A percentile compares a stretch with the other conserved stretches of the same genome.
Conservation (phyloP, 768 basidiomycete genomes). For the Trametes gibbosa region DNA sequence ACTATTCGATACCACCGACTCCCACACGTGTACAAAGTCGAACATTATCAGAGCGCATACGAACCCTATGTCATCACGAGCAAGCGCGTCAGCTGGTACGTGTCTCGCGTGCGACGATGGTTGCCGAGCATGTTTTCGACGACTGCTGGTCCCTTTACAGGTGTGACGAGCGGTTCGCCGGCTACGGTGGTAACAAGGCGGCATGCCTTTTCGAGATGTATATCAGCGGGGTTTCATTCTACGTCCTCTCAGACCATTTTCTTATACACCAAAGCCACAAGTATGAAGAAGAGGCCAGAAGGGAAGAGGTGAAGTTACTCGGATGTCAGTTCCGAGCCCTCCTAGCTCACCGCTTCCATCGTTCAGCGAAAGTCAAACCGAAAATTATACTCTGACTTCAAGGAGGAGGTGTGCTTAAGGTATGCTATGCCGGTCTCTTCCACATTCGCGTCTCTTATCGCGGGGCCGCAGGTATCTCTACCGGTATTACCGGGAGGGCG, state of each 20-base stretch:
- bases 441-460: not conserved
- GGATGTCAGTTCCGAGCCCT: not conserved
- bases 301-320: conserved; percentile 52
- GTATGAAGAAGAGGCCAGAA: conserved; percentile 74
- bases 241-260: conserved; percentile 84
- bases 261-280: conserved; percentile 83
- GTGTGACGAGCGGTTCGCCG: conserved; percentile 90
- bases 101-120: not conserved
- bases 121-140: conserved; percentile 2
- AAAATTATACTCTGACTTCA: conserved; percentile 74
- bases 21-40: conserved; percentile 75
- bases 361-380: conserved; percentile 69
- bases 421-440: conserved; percentile 24
- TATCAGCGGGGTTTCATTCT: conserved; percentile 79
- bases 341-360: not conserved
- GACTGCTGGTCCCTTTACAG: conserved; percentile 35
- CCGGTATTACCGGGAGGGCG: conserved; percentile 49
- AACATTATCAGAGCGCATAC: conserved; percentile 77
- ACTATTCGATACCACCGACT: conserved; percentile 48
- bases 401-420: conserved; percentile 73
- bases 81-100: conserved; percentile 70
- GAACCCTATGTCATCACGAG: conserved; percentile 87
- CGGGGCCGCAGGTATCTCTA: conserved; percentile 54
- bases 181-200: conserved; percentile 91
- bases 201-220: conserved; percentile 92